Evolutionary conservation across 192 early-diverging fungal genomes (phyloP).

Genomic region (Coemansia sp.): DNA sequence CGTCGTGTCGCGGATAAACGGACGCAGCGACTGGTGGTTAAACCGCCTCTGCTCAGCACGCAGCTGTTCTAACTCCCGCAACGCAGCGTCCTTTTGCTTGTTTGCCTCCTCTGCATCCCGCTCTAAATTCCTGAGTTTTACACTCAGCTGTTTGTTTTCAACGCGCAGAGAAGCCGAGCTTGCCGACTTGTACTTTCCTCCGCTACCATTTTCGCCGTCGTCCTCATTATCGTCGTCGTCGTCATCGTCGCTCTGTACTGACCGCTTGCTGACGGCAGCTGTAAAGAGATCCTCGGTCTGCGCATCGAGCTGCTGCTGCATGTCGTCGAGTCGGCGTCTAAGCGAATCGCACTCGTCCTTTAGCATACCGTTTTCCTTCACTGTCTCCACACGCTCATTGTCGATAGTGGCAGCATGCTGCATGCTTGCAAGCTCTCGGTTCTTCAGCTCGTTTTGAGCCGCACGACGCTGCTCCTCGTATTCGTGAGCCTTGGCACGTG

Average conservation of each 20-base stretch:
- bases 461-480: conserved; percentile 34
- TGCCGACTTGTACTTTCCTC: conserved; percentile 1
- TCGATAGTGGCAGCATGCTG: conserved; percentile 14
- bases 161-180: conserved; percentile 23
- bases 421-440: conserved; percentile 9
- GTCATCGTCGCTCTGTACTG: conserved; percentile 9
- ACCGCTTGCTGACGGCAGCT: conserved; percentile 14
- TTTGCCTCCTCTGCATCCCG: conserved; percentile 11
- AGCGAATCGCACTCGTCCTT: conserved; percentile 34
- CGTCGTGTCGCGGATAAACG: conserved; percentile 33
- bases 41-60: conserved; percentile 16
- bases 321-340: conserved; percentile 25
- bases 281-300: conserved; percentile 21
- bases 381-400: conserved; percentile 19
- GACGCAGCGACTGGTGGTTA: conserved; percentile 33
- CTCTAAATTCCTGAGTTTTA: conserved; percentile 22
- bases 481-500: conserved; percentile 18
- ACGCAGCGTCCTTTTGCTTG: conserved; percentile 7
- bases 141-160: conserved; percentile 25
- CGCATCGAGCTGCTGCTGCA: conserved; percentile 11
- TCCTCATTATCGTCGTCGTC: conserved; percentile 8
- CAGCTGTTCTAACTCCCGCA: conserved; percentile 13
- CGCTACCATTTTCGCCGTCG: background rate
- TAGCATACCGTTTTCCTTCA: conserved; percentile 31
- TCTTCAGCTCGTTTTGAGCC: conserved; percentile 38